Evolutionary conservation across 768 basidiomycete genomes (phyloP), one percentile per base, ranked within the genome.

Genomic region (Suillus tomentosus): DNA sequence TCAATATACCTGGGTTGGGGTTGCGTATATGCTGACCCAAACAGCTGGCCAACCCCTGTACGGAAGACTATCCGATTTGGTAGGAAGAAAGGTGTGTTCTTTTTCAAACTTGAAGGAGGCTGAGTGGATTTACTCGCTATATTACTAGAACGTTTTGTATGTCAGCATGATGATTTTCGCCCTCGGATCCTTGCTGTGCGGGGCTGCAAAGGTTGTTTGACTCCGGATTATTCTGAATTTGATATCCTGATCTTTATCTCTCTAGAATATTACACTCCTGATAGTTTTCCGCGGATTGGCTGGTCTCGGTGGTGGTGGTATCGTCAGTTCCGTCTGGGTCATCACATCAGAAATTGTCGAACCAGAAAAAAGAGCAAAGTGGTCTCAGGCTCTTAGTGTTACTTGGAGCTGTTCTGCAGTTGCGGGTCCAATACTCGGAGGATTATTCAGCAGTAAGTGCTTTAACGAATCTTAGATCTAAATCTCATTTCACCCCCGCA

Each of bases 401-500:
- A 94, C 92, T 43, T 94, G 92, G 92, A 88, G 88, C 65, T 91
- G 89, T 72, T 94, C 92, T 50, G 92, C 92, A 40, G 75, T 94
- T 66, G 91, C 92, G 55, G 92, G 93, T 6, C 92, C 92, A 24
- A 76, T 94, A 17, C 78, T 94, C n/a, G 92, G 92, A 42, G 92
- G 92, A 37, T 69, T 89, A 63, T 94, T 94, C 77, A 92, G 92
- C 71, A 80, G 90, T 91, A 66, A 75, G 86, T 78, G 34, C 19
- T 22, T 10, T 57, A 51, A 62, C 61, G 55, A 57, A 56, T 62
- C 45, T 68, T 58, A 53, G 45, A 60, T 62, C 68, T 56, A 65
- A 58, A 67, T 60, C 66, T 68, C 58, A 69, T 64, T 65, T 60
- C 72, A 62, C 69, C 71, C 65, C 68, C 37, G 71, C 59, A 78